phyloP scores from a whole-genome alignment of 2,329 filamentous ascomycete genomes.

The Colletotrichum agaves region DNA sequence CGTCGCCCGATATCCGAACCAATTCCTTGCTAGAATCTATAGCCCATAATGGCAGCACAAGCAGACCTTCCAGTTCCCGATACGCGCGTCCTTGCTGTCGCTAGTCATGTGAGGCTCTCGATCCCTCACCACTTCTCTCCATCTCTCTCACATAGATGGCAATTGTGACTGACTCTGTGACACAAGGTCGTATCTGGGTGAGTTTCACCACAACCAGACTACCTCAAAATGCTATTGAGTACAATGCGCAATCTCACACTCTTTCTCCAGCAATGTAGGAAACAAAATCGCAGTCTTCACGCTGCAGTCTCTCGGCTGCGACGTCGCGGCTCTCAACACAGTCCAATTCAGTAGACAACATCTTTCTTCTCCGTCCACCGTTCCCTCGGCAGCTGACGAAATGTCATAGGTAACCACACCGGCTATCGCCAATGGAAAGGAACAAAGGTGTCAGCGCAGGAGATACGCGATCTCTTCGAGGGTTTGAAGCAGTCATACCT shows the following conservation, averaged over 20 bases:
- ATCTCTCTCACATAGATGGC: conserved; percentile 25
- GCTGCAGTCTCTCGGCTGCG: conserved; percentile 92
- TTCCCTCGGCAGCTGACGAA: neutral
- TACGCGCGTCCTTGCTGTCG: conserved; percentile 82
- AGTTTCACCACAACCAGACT: conserved; percentile 30
- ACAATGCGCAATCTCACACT: neutral
- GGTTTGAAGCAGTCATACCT: conserved; percentile 87
- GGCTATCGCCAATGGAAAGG: conserved; percentile 92
- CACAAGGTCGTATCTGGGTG: conserved; percentile 57
- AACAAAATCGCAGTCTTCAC: conserved; percentile 98
- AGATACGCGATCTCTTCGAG: conserved; percentile 85
- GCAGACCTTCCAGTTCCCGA: conserved; percentile 61
- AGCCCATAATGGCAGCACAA: conserved; percentile 50
- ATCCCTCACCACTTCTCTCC: neutral
- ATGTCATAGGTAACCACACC: conserved; percentile 85
- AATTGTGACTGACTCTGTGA: conserved; percentile 38
- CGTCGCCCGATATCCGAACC: conserved; percentile 13
- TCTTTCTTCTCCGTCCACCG: neutral
- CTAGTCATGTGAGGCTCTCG: conserved; percentile 85
- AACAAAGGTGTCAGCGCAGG: conserved; percentile 80
- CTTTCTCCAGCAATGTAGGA: conserved; percentile 81
- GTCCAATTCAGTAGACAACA: conserved; percentile 90
- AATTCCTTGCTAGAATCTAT: neutral
- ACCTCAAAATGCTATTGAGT: neutral
- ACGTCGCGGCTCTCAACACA: conserved; percentile 93